Evolutionary conservation across 306 rosid species (phyloP), one percentile per base, ranked within the genome.

Genomic region (Corylus avellana): DNA sequence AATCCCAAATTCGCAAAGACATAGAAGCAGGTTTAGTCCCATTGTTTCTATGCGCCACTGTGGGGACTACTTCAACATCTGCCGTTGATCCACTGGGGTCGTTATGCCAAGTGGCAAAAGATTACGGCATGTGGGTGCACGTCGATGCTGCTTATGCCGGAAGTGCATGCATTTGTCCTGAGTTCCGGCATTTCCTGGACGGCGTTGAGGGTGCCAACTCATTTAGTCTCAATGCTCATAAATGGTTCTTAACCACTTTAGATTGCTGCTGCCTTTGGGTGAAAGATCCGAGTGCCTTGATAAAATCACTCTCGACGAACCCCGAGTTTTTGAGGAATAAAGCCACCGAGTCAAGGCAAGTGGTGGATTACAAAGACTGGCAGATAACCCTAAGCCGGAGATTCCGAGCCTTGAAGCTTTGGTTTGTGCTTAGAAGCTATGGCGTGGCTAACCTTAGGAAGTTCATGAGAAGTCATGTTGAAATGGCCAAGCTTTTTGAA

Each of bases 261-360:
- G 88, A 85, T 0, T 87, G 91, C 20, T 87, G 88, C 3, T 80
- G 87, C 63, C 77, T 87, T 8, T 87, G 91, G 87, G 79, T 80
- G 1, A 72, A 77, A 56, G 66, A 63, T n/a, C 75, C 74, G 0
- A 55, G 49, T 1, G 53, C 66, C n/a, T 73, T 84, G 55, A 66
- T 64, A 42, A 51, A 18, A 14, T 58, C 87, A 4, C 75, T 84
- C 14, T 84, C 79, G 0, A 72, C 81, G 0, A 37, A 64, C 70
- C 82, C 85, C 0, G 71, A 78, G 51, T 77, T 1, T 25, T 55
- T 85, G 16, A 75, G 54, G 27, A 81, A 78, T 77, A 74, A 39
- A 6, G 78, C 78, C 2, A 14, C 75, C 0, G 83, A 81, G 7
- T 74, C 73, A 7, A 73, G 54, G 56, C 37, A 53, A 54, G 88